Base-by-base conservation (phyloP, 495 filamentous ascomycete species). In the Penicillium cataractarum region DNA sequence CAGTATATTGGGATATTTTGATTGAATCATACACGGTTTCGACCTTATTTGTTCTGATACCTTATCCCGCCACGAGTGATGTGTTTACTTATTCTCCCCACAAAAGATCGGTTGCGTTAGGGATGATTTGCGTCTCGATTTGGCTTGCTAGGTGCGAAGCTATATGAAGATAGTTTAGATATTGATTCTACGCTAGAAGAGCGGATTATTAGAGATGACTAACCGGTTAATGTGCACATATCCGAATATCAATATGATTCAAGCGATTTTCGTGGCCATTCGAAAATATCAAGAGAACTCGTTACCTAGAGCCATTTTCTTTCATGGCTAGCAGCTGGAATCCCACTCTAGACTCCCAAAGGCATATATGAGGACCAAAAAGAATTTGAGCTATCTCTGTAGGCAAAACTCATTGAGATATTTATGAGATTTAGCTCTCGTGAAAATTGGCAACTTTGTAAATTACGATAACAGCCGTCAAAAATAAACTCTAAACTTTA, bases 1-100 rank as follows among this genome's bases (percentile, higher is more conserved):
- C 55, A 63, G 48, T 46, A 54, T 55, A 58, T 46, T 58, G 61
- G 61, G 61, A 55, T 58, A 50, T 51, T 44, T n/a, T 52, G 48
- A 62, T 53, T 63, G 55, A 63, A 63, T 54, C 51, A 63, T 58
- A 58, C 32, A 57, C 50, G 61, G 48, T 63, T 58, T 58, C 31
- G 37, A 49, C 39, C 32, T 58, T 54, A 22, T 49, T 27, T 50
- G 46, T 50, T 50, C 6, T 22, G 49, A 52, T 52, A 52, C 13
- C 19, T 27, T 17, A 6, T 29, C 24, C 22, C 17, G 44, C 17
- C 32, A 22, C 19, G 32, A 51, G 19, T 37, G 56, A 58, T 39
- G 55, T 59, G 49, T 58, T n/a, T 58, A 63, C 55, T 55, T 55
- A 55, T 63, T 49, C 9, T 39, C 55, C 49, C 55, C 29, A 1